These are phyloP conservation scores for Sicyos baderoa DNA, from an alignment of 306 rosid genomes.

Conservation along the genomic window DNA sequence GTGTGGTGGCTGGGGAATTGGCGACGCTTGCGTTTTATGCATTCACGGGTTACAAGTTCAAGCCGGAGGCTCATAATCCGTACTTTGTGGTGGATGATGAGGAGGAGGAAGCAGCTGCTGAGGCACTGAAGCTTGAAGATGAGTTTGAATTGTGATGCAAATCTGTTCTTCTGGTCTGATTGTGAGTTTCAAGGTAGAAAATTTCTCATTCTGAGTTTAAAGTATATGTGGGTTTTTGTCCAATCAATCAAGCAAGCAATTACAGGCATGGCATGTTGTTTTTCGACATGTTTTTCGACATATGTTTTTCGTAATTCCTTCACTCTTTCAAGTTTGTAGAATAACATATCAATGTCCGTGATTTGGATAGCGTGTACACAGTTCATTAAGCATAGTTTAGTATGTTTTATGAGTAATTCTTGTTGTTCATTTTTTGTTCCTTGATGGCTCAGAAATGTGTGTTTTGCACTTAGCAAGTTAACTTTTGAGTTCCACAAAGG, in stretches of 20 bases:
- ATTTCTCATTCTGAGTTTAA: slow-evolving; percentile 4
- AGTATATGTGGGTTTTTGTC: slow-evolving; percentile 1
- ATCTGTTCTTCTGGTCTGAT: neutral
- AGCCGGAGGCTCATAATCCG: slow-evolving; percentile 87
- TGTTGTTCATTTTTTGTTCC: neutral
- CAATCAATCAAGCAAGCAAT: slow-evolving; percentile 3
- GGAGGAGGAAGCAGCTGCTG: slow-evolving; percentile 94
- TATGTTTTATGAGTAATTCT: slow-evolving; percentile 9
- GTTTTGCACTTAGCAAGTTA: neutral
- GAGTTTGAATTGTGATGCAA: slow-evolving; percentile 69
- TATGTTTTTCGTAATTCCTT: slow-evolving; percentile 3
- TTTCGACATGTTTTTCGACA: slow-evolving; percentile 6
- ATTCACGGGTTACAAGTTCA: slow-evolving; percentile 82
- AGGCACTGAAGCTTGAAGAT: slow-evolving; percentile 86
- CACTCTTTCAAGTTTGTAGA: slow-evolving; percentile 3
- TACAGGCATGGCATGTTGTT: slow-evolving; percentile 15
- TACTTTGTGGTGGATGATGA: slow-evolving; percentile 88
- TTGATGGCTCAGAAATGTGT: neutral
- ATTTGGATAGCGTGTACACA: slow-evolving; percentile 19
- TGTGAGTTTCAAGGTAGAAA: slow-evolving; percentile 15
- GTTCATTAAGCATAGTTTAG: slow-evolving; percentile 5
- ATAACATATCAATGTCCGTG: slow-evolving; percentile 15
- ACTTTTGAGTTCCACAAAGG: neutral
- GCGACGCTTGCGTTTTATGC: slow-evolving; percentile 76
- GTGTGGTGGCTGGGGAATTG: slow-evolving; percentile 78